Evolutionary conservation across 495 filamentous ascomycete genomes (phyloP).

Genomic region (Aspergillus coremiiformis): DNA sequence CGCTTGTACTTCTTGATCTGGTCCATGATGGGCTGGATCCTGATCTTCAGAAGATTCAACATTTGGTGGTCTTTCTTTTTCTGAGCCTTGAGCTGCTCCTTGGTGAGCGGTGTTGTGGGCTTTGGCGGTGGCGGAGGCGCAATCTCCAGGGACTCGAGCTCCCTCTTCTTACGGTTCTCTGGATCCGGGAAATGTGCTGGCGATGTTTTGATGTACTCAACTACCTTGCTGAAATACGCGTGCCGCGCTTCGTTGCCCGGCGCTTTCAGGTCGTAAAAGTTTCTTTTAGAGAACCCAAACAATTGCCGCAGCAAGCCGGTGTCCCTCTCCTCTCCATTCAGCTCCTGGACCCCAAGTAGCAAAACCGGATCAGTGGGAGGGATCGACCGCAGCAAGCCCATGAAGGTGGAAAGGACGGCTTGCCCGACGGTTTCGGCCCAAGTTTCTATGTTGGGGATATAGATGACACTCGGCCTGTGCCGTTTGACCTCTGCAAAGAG

Average conservation of each 20-base stretch:
- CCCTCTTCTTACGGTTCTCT: slow-evolving; percentile 73
- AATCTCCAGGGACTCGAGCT: slow-evolving; percentile 65
- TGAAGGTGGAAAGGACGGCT: slow-evolving; percentile 67
- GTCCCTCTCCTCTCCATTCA: slow-evolving; percentile 48
- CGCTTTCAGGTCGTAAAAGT: slow-evolving; percentile 57
- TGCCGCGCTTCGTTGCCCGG: slow-evolving; percentile 58
- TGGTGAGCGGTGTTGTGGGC: slow-evolving; percentile 47
- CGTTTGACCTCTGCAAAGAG: slow-evolving; percentile 86
- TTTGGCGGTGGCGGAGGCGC: slow-evolving; percentile 64
- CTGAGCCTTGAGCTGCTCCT: slow-evolving; percentile 72
- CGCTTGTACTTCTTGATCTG: slow-evolving; percentile 81
- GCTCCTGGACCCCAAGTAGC: slow-evolving; percentile 73
- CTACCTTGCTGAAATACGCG: slow-evolving; percentile 69
- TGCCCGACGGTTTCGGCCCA: slow-evolving; percentile 72
- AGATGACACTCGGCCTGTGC: slow-evolving; percentile 94
- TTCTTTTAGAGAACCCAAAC: slow-evolving; percentile 77
- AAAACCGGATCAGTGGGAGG: slow-evolving; percentile 83
- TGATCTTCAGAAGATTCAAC: slow-evolving; percentile 76
- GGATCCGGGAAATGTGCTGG: slow-evolving; percentile 84
- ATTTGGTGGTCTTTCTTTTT: slow-evolving; percentile 71
- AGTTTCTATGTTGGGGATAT: slow-evolving; percentile 77
- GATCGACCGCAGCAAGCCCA: slow-evolving; percentile 66
- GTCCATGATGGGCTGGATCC: slow-evolving; percentile 90
- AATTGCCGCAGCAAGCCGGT: slow-evolving; percentile 60
- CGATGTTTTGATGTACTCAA: slow-evolving; percentile 63